phyloP scores from a whole-genome alignment of 1,139 yeast genomes.

The Citeromyces hawaiiensis region DNA sequence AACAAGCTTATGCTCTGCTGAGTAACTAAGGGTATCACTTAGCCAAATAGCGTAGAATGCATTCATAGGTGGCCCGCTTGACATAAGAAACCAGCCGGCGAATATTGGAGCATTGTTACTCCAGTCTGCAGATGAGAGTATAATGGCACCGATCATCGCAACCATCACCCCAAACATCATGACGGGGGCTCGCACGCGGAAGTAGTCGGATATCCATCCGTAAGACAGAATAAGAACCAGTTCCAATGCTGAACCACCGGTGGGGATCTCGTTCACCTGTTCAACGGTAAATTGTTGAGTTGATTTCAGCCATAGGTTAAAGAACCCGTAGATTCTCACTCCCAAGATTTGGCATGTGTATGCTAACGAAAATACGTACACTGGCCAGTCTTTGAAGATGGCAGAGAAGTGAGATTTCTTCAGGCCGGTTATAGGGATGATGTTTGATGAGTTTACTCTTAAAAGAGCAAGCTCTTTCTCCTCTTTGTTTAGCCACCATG shows the following conservation, averaged over 20 bases:
- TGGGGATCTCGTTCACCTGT: constrained; percentile 16
- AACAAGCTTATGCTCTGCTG: constrained; percentile 2
- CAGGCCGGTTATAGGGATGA: neutral
- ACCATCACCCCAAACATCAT: constrained; percentile 5
- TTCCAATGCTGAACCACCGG: constrained; percentile 12
- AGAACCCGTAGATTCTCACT: constrained; percentile 6
- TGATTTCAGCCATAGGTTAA: constrained; percentile 14
- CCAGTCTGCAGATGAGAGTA: neutral
- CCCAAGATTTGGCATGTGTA: constrained; percentile 1
- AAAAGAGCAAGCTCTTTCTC: constrained; percentile 5
- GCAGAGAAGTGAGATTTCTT: neutral
- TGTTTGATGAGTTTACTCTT: constrained; percentile 4
- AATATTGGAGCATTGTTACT: neutral
- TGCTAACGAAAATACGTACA: neutral
- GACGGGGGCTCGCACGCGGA: constrained; percentile 6
- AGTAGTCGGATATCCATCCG: constrained; percentile 8
- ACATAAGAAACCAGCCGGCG: constrained; percentile 2
- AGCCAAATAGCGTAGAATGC: neutral
- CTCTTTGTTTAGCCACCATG: constrained; percentile 7
- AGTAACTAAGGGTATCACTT: constrained; percentile 1
- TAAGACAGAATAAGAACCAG: constrained; percentile 6
- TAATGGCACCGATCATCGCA: constrained; percentile 1
- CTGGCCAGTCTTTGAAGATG: constrained; percentile 1
- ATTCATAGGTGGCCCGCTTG: neutral
- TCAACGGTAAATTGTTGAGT: constrained; percentile 10